Evolutionary conservation across 495 filamentous ascomycete species (phyloP).

Genomic region (Hyaloscypha finlandica): DNA sequence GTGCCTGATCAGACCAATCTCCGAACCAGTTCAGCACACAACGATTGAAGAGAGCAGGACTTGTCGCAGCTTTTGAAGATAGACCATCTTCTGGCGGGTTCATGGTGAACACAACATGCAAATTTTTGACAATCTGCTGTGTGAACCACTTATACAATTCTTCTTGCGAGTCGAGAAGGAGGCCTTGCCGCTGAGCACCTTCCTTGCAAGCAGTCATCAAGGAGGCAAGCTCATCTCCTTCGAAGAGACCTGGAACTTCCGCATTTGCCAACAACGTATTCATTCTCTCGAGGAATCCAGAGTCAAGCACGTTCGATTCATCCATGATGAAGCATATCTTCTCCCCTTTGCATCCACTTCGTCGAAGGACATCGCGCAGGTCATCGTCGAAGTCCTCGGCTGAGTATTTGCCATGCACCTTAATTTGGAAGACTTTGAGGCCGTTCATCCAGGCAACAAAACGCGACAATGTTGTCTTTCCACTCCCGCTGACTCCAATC

Average conservation of each 20-base stretch:
- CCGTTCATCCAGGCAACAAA: conserved; percentile 99
- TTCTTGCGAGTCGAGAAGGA: conserved; percentile 94
- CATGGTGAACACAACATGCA: conserved; percentile 99
- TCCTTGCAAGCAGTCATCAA: conserved; percentile 99
- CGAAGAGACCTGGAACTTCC: conserved; percentile 96
- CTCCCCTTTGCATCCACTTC: conserved; percentile 95
- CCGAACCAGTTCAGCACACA: conserved; percentile 99
- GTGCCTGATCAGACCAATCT: conserved; percentile 98
- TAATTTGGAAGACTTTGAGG: conserved; percentile 98
- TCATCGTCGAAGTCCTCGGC: conserved; percentile 99
- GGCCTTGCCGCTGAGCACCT: conserved; percentile 92
- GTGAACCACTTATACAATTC: conserved; percentile 99
- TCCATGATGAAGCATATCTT: conserved; percentile 99
- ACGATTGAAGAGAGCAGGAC: conserved; percentile 96
- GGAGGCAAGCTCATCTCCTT: conserved; percentile 93
- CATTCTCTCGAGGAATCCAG: conserved; percentile 98
- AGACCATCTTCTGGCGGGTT: conserved; percentile 97
- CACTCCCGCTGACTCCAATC: conserved; percentile 96
- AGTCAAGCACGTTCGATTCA: conserved; percentile 97
- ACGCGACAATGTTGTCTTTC: conserved; percentile 95
- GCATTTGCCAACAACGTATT: conserved; percentile 98
- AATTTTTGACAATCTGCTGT: conserved; percentile 96
- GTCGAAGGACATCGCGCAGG: conserved; percentile 85
- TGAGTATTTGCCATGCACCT: conserved; percentile 98
- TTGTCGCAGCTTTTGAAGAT: conserved; percentile 93